These are phyloP conservation scores for Arabidopsis arenosa DNA, from an alignment of 345 rosid species.

Conservation along the genomic window DNA sequence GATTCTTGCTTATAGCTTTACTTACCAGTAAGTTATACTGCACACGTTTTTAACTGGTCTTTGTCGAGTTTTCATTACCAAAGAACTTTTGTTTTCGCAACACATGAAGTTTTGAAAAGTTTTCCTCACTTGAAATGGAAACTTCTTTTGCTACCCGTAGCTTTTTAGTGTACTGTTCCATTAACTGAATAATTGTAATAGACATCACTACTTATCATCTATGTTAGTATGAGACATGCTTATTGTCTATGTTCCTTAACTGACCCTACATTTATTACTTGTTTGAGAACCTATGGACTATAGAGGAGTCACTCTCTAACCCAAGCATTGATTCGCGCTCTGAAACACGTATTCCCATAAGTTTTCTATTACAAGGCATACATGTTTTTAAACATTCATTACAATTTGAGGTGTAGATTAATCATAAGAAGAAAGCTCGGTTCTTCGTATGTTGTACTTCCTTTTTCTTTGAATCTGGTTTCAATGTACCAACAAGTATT, in stretches of 20 bases:
- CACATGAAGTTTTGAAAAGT: constrained; percentile 39
- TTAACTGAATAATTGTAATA: constrained; percentile 34
- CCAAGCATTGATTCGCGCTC: constrained; percentile 34
- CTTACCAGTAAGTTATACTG: constrained; percentile 28
- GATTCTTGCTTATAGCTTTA: constrained; percentile 39
- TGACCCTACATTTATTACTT: constrained; percentile 44
- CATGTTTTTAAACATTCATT: constrained; percentile 30
- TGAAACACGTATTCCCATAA: constrained; percentile 30
- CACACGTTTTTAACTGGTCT: constrained; percentile 23
- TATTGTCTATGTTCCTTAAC: constrained; percentile 32
- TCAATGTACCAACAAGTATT: constrained; percentile 35
- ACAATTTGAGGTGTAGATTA: constrained; percentile 35
- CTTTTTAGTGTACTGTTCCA: constrained; percentile 40
- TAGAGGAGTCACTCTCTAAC: constrained; percentile 20
- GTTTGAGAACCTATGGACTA: constrained; percentile 28
- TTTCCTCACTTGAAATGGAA: constrained; percentile 40
- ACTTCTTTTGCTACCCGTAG: constrained; percentile 42
- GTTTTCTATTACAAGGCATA: constrained; percentile 37
- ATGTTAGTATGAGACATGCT: constrained; percentile 35
- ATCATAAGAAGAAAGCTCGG: constrained; percentile 36
- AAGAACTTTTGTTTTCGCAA: constrained; percentile 23
- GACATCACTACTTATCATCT: constrained; percentile 37
- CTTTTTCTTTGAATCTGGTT: constrained; percentile 22
- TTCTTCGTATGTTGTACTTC: constrained; percentile 7
- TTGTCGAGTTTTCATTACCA: constrained; percentile 35